Evolutionary conservation across 2,329 filamentous ascomycete genomes (phyloP).

Genomic region (Xylariaceae sp.): DNA sequence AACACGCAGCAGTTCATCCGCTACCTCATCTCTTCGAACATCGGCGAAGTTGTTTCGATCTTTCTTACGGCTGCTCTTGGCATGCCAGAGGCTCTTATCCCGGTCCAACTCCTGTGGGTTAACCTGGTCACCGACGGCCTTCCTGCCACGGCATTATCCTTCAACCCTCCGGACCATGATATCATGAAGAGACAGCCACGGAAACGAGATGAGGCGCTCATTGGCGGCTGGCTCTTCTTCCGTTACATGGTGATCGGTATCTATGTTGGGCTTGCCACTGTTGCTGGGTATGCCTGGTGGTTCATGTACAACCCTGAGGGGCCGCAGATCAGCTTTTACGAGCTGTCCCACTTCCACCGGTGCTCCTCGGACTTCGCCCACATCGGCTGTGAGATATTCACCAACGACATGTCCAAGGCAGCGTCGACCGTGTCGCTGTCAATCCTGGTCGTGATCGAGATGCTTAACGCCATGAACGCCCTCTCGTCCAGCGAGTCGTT

Average conservation of each 20-base stretch:
- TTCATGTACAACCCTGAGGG: slow-evolving; percentile 93
- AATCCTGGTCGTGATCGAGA: slow-evolving; percentile 92
- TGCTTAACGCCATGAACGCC: slow-evolving; percentile 99
- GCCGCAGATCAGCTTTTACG: slow-evolving; percentile 84
- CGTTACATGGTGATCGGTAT: slow-evolving; percentile 93
- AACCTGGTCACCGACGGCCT: slow-evolving; percentile 97
- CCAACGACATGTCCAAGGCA: slow-evolving; percentile 74
- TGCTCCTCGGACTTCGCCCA: slow-evolving; percentile 80
- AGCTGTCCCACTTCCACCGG: slow-evolving; percentile 88
- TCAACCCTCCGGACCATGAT: slow-evolving; percentile 97
- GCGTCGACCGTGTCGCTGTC: slow-evolving; percentile 91
- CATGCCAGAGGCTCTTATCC: slow-evolving; percentile 95
- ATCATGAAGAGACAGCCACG: slow-evolving; percentile 90
- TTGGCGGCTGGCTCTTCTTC: slow-evolving; percentile 95
- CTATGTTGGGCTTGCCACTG: slow-evolving; percentile 90
- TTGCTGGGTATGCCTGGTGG: slow-evolving; percentile 99
- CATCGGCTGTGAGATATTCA: slow-evolving; percentile 89
- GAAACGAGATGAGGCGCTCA: slow-evolving; percentile 86
- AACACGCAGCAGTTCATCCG: slow-evolving; percentile 99
- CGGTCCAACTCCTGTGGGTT: slow-evolving; percentile 96
- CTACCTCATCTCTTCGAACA: slow-evolving; percentile 98
- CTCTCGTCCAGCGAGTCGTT: slow-evolving; percentile 92
- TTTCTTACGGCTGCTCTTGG: slow-evolving; percentile 94
- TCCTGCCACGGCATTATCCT: slow-evolving; percentile 89
- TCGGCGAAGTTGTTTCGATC: slow-evolving; percentile 97